Conservation (phyloP, 306 rosid species). For the Lotus japonicus region DNA sequence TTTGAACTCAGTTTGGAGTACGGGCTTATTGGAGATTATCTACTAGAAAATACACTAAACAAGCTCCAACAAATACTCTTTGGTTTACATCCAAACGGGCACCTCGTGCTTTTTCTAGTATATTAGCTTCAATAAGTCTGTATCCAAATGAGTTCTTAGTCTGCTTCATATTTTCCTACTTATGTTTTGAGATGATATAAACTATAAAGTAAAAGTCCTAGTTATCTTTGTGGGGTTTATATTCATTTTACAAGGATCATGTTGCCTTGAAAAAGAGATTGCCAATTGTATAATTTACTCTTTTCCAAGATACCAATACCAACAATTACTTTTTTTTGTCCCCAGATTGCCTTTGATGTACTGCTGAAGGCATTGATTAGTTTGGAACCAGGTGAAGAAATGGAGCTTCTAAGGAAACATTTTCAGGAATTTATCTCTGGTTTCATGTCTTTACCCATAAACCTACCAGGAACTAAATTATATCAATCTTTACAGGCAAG, state of each 20-base stretch:
- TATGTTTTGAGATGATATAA: constrained; percentile 35
- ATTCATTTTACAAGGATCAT: constrained; percentile 49
- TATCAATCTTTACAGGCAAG: constrained; percentile 80
- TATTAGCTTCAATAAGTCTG: no score
- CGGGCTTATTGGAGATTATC: no score
- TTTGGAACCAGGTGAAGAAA: constrained; percentile 72
- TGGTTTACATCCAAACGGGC: no score
- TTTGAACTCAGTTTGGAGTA: background rate
- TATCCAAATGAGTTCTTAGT: no score
- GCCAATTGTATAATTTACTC: constrained; percentile 30
- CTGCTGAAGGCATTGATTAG: constrained; percentile 82
- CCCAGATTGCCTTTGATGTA: constrained; percentile 86
- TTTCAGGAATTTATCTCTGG: constrained; percentile 90
- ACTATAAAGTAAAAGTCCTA: constrained; percentile 28
- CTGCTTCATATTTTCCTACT: constrained; percentile 21
- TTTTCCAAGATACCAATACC: constrained; percentile 35
- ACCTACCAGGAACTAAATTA: constrained; percentile 80
- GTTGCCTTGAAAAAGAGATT: constrained; percentile 38
- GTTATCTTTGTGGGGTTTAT: constrained; percentile 34
- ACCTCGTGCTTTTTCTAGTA: no score
- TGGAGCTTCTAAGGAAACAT: constrained; percentile 70
- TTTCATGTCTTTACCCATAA: constrained; percentile 85
- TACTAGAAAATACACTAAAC: no score
- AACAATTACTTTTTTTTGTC: constrained; percentile 28
- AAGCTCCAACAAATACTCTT: no score